These are phyloP conservation scores for Calonectria hawksworthii DNA, from an alignment of 2,329 filamentous ascomycete genomes.

Conservation along the genomic window DNA sequence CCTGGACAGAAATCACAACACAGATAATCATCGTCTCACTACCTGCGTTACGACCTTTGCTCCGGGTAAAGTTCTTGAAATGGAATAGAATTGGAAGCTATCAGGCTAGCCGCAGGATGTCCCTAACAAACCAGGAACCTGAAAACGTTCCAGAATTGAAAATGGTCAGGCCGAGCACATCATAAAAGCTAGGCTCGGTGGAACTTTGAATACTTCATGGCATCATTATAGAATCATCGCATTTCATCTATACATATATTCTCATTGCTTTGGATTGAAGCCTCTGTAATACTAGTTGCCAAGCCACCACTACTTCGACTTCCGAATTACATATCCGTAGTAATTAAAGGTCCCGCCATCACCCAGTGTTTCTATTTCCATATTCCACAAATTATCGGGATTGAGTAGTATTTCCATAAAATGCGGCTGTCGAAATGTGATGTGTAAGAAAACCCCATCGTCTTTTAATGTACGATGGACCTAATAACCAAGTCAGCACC, in stretches of 20 bases:
- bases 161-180: not conserved
- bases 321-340: constrained; percentile 52
- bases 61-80: not conserved
- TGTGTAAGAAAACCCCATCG: constrained; percentile 63
- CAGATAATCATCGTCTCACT: constrained; percentile 5
- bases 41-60: not conserved
- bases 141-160: not conserved
- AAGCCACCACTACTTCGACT: not conserved
- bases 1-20: constrained; percentile 1
- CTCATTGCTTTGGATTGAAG: too few species aligned
- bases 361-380: constrained; percentile 59
- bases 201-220: not conserved
- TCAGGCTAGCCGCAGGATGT: not conserved
- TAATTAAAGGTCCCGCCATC: constrained; percentile 62
- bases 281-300: too few species aligned
- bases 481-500: constrained; percentile 35
- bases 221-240: not conserved
- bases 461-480: constrained; percentile 60
- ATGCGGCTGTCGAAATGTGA: constrained; percentile 68
- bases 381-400: constrained; percentile 57
- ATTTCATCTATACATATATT: not conserved
- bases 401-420: constrained; percentile 65
- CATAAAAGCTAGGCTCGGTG: not conserved
- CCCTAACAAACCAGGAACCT: not conserved
- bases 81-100: not conserved